Evolutionary conservation across 2,329 filamentous ascomycete genomes (phyloP).

Genomic region (Penicillium paneum): DNA sequence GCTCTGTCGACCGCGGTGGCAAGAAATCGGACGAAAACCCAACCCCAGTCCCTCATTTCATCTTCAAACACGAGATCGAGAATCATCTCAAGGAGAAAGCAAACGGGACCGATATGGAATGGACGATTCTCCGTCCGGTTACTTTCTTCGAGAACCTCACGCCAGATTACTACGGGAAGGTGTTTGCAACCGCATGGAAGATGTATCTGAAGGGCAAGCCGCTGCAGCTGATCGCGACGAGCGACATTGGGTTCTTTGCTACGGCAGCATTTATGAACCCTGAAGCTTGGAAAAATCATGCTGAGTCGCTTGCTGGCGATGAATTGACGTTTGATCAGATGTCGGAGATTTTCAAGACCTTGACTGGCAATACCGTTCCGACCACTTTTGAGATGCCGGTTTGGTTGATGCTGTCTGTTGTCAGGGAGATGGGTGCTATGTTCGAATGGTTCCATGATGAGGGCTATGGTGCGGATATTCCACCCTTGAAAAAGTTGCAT

Average conservation of each 20-base stretch:
- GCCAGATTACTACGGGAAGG: constrained; percentile 47
- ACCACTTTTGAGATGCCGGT: constrained; percentile 43
- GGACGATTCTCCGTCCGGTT: constrained; percentile 61
- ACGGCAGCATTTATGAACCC: constrained; percentile 49
- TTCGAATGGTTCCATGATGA: constrained; percentile 51
- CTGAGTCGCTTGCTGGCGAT: constrained; percentile 53
- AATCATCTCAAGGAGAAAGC: constrained; percentile 53
- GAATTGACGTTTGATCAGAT: constrained; percentile 50
- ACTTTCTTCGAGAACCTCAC: constrained; percentile 61
- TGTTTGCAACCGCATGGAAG: constrained; percentile 46
- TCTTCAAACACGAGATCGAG: constrained; percentile 61
- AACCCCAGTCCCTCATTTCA: constrained; percentile 61
- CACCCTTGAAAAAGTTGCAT: constrained; percentile 42
- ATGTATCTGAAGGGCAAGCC: constrained; percentile 43
- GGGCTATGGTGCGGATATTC: constrained; percentile 49
- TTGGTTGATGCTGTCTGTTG: constrained; percentile 39
- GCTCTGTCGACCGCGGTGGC: constrained; percentile 62
- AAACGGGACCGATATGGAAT: constrained; percentile 50
- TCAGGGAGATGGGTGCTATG: constrained; percentile 49
- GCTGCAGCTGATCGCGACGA: constrained; percentile 44
- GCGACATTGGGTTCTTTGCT: constrained; percentile 54
- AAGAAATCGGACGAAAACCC: constrained; percentile 50
- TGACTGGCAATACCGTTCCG: constrained; percentile 46
- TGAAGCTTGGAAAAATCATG: constrained; percentile 44
- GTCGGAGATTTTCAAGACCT: constrained; percentile 45